Conservation (phyloP, 495 filamentous ascomycete genomes). For the Trichoderma gamsii region DNA sequence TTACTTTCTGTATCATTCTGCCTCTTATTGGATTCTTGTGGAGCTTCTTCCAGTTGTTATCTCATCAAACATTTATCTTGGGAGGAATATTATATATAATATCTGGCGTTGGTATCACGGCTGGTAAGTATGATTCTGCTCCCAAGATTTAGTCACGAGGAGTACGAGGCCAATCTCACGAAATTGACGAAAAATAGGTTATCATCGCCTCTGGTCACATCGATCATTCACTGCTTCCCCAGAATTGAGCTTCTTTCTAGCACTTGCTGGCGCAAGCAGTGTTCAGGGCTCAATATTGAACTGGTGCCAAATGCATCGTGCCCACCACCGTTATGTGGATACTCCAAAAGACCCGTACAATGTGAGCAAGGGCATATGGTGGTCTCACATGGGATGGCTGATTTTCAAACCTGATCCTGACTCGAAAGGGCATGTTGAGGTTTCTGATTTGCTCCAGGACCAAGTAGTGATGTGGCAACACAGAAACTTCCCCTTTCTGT, state of each 20-base stretch:
- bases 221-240: slow-evolving; percentile 81
- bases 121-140: slow-evolving; percentile 46
- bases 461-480: slow-evolving; percentile 92
- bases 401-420: slow-evolving; percentile 91
- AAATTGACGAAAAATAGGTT: slow-evolving; percentile 40
- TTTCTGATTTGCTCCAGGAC: slow-evolving; percentile 91
- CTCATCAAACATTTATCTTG: slow-evolving; percentile 70
- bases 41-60: slow-evolving; percentile 75
- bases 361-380: slow-evolving; percentile 93
- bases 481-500: slow-evolving; percentile 82
- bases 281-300: slow-evolving; percentile 94
- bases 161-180: too few relatives aligned
- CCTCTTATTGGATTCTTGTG: slow-evolving; percentile 69
- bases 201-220: slow-evolving; percentile 93
- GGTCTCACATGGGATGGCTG: slow-evolving; percentile 94
- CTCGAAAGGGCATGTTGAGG: slow-evolving; percentile 90
- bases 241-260: slow-evolving; percentile 87
- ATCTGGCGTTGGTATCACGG: slow-evolving; percentile 84
- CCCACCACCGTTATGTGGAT: slow-evolving; percentile 98
- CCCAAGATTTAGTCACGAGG: neutral
- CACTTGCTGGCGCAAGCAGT: slow-evolving; percentile 84
- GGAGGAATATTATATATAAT: slow-evolving; percentile 84
- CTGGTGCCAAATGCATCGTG: slow-evolving; percentile 94
- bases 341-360: slow-evolving; percentile 98
- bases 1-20: slow-evolving; percentile 76